Conservation (phyloP, 2,329 filamentous ascomycete species). For the Aspergillus uvarum region DNA sequence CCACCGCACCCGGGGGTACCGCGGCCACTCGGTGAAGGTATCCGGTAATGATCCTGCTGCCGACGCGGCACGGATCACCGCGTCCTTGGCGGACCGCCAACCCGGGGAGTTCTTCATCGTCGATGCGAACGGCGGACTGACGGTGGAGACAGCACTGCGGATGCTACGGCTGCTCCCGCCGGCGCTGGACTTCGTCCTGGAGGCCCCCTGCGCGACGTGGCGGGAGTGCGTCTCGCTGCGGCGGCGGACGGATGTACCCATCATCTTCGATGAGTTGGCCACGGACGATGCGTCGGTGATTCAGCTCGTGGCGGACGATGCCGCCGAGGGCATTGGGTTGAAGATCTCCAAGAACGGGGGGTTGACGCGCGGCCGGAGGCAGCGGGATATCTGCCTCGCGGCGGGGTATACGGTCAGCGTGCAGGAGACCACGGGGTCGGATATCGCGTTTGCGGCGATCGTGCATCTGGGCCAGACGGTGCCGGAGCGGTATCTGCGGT, state of each 20-base stretch:
- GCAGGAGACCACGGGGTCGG: constrained; percentile 26
- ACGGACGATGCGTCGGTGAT: constrained; percentile 16
- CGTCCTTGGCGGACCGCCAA: constrained; percentile 11
- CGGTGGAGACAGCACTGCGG: constrained; percentile 22
- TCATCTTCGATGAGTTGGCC: constrained; percentile 27
- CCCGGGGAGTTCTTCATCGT: constrained; percentile 21
- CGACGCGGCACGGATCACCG: background rate
- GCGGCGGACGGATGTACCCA: constrained; percentile 22
- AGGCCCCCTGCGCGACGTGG: constrained; percentile 27
- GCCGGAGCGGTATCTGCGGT: constrained; percentile 15
- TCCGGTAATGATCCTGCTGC: too few relatives aligned
- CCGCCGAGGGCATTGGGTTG: constrained; percentile 24
- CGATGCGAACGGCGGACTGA: constrained; percentile 24
- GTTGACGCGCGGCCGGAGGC: constrained; percentile 19
- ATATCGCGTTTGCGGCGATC: constrained; percentile 29
- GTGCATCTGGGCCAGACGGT: constrained; percentile 24
- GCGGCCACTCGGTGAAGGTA: too few relatives aligned
- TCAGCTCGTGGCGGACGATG: constrained; percentile 27
- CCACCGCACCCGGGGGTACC: too few relatives aligned
- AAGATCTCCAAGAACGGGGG: constrained; percentile 26
- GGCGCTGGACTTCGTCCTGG: constrained; percentile 25
- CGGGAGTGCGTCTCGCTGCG: constrained; percentile 24
- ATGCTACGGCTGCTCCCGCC: constrained; percentile 25
- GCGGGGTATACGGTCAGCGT: constrained; percentile 24
- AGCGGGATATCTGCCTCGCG: constrained; percentile 25